Evolutionary conservation across 768 basidiomycete genomes (phyloP).

Genomic region (Termitomyces titanicus): DNA sequence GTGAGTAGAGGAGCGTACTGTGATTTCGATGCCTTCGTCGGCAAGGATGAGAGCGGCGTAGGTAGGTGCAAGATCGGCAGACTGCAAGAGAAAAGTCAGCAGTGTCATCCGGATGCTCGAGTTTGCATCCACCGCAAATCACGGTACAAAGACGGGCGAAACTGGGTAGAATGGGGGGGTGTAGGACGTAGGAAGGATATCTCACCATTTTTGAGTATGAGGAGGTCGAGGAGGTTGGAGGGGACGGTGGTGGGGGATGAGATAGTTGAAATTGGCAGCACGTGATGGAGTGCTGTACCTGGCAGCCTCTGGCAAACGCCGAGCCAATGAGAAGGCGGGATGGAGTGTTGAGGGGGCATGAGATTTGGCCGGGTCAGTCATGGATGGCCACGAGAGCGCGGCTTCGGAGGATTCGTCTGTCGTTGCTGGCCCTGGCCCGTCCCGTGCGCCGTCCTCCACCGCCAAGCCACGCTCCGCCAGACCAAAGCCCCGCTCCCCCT

Average conservation of each 20-base stretch:
- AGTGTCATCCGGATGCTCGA: conserved; percentile 12
- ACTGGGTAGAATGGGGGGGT: not conserved
- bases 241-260: conserved; percentile 9
- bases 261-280: conserved; percentile 3
- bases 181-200: not conserved
- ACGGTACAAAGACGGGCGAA: not conserved
- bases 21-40: conserved; percentile 96
- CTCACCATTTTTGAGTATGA: conserved; percentile 19
- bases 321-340: conserved; percentile 29
- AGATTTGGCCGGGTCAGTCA: no score
- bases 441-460: no score
- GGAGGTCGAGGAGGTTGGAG: conserved; percentile 11
- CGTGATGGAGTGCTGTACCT: no score
- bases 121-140: conserved; percentile 16
- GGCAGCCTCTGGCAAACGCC: conserved; percentile 37
- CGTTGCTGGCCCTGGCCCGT: no score
- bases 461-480: conserved; percentile 53
- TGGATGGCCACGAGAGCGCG: no score
- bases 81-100: conserved; percentile 23
- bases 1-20: conserved; percentile 57
- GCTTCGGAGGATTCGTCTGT: not conserved
- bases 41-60: conserved; percentile 99
- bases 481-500: conserved; percentile 22
- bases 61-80: conserved; percentile 83
- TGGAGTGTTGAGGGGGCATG: conserved; percentile 21